Evolutionary conservation across 768 basidiomycete genomes (phyloP).

Genomic region (Mycena belliarum): DNA sequence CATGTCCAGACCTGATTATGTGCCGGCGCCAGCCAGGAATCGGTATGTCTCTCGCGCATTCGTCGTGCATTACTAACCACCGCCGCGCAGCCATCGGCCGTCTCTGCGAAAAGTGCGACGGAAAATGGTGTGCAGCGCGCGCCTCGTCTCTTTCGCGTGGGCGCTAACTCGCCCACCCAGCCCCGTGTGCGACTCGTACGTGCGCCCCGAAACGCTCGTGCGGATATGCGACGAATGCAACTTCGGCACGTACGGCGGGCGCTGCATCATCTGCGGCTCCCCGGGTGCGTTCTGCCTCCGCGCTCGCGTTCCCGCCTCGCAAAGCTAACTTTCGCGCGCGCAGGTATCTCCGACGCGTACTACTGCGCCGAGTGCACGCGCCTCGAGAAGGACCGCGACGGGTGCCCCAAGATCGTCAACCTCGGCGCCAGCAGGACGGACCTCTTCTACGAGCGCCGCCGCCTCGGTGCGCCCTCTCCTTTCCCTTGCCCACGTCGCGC

Average conservation of each 20-base stretch:
- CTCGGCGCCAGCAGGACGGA: constrained; percentile 93
- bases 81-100: constrained; percentile 82
- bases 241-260: constrained; percentile 95
- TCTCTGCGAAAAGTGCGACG: constrained; percentile 98
- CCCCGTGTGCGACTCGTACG: constrained; percentile 98
- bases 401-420: constrained; percentile 98
- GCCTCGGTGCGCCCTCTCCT: constrained; percentile 56
- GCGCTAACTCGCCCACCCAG: constrained; percentile 39
- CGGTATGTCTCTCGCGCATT: constrained; percentile 49
- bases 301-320: background rate
- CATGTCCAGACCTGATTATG: constrained; percentile 90
- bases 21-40: constrained; percentile 98
- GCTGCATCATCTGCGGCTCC: constrained; percentile 97
- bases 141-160: background rate
- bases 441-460: constrained; percentile 87
- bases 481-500: background rate
- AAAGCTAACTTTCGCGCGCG: background rate
- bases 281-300: constrained; percentile 60
- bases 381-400: constrained; percentile 95
- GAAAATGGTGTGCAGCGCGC: constrained; percentile 83
- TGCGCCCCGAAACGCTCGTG: constrained; percentile 96
- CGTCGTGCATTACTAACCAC: background rate
- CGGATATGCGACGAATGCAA: constrained; percentile 99
- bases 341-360: constrained; percentile 98
- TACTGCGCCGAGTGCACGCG: constrained; percentile 98